These are phyloP conservation scores for Linnemannia hyalina DNA, from an alignment of 192 early-diverging fungal genomes.

Conservation along the genomic window DNA sequence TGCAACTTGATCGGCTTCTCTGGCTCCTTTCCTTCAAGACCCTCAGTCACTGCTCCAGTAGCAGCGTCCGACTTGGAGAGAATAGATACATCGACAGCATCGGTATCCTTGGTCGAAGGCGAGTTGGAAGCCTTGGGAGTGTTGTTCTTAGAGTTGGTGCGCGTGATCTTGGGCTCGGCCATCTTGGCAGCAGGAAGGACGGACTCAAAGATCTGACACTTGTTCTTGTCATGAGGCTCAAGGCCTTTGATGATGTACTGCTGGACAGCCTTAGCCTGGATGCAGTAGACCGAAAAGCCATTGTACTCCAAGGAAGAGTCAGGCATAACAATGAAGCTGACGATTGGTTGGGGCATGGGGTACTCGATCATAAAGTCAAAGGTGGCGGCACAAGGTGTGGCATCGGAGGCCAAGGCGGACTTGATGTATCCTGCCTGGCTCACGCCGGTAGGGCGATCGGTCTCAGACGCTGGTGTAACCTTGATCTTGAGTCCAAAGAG, in stretches of 20 bases:
- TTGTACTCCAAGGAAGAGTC: slow-evolving; percentile 55
- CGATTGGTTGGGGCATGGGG: slow-evolving; percentile 57
- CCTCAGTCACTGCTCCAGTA: neutral
- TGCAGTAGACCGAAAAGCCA: slow-evolving; percentile 58
- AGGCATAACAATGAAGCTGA: slow-evolving; percentile 57
- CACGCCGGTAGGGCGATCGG: neutral
- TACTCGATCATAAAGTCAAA: slow-evolving; percentile 66
- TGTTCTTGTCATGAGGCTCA: slow-evolving; percentile 40
- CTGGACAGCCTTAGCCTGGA: slow-evolving; percentile 61
- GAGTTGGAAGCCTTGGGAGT: slow-evolving; percentile 27
- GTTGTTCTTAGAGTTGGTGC: slow-evolving; percentile 7
- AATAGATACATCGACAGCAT: slow-evolving; percentile 10
- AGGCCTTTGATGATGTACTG: slow-evolving; percentile 56
- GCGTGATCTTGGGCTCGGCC: slow-evolving; percentile 17
- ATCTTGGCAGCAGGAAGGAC: slow-evolving; percentile 12
- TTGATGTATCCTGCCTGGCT: slow-evolving; percentile 34
- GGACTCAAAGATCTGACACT: slow-evolving; percentile 41
- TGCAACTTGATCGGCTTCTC: slow-evolving; percentile 55
- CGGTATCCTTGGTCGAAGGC: slow-evolving; percentile 25
- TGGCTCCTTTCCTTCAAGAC: slow-evolving; percentile 42
- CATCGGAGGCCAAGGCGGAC: neutral
- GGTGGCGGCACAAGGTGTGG: slow-evolving; percentile 12
- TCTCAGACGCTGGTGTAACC: slow-evolving; percentile 15
- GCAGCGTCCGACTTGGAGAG: slow-evolving; percentile 18
- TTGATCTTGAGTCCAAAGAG: slow-evolving; percentile 56